phyloP scores from a whole-genome alignment of 805 yeast species.

The Clavispora asparagi region DNA sequence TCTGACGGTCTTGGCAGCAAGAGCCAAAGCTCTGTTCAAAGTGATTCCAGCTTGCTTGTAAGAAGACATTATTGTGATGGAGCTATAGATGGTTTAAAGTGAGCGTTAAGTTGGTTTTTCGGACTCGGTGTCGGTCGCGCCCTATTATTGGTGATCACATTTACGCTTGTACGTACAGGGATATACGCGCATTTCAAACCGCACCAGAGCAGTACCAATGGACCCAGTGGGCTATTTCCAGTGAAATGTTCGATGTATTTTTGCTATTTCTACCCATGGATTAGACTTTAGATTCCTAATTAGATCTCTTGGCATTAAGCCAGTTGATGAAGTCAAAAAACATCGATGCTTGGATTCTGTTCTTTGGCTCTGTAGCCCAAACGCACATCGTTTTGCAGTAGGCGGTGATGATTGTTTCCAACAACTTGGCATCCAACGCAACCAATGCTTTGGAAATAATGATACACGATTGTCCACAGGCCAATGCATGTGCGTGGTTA shows the following conservation, averaged over 20 bases:
- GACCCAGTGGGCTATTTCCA: no score
- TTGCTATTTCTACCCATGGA: no score
- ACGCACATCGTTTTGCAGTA: slow-evolving; percentile 51
- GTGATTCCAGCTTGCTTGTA: slow-evolving; percentile 47
- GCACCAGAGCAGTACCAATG: neutral
- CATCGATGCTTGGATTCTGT: slow-evolving; percentile 48
- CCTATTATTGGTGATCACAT: slow-evolving; percentile 15
- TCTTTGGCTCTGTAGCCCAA: slow-evolving; percentile 52
- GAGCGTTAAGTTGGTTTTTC: slow-evolving; percentile 2
- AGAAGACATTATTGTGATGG: slow-evolving; percentile 33
- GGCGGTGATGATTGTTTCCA: slow-evolving; percentile 46
- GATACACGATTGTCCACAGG: slow-evolving; percentile 64
- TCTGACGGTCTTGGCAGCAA: slow-evolving; percentile 88
- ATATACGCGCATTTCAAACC: neutral
- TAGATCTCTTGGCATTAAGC: slow-evolving; percentile 32
- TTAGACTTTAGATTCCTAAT: neutral
- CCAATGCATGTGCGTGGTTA: slow-evolving; percentile 45
- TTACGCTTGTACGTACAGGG: slow-evolving; percentile 8
- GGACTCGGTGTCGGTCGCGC: slow-evolving; percentile 7
- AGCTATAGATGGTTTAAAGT: slow-evolving; percentile 1
- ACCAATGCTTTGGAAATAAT: slow-evolving; percentile 55
- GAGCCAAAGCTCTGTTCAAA: slow-evolving; percentile 82
- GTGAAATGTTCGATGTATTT: no score
- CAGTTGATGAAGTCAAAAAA: slow-evolving; percentile 81
- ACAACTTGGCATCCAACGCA: slow-evolving; percentile 25